phyloP scores from a whole-genome alignment of 2,329 filamentous ascomycete species.

The Cryoendolithus antarcticus region DNA sequence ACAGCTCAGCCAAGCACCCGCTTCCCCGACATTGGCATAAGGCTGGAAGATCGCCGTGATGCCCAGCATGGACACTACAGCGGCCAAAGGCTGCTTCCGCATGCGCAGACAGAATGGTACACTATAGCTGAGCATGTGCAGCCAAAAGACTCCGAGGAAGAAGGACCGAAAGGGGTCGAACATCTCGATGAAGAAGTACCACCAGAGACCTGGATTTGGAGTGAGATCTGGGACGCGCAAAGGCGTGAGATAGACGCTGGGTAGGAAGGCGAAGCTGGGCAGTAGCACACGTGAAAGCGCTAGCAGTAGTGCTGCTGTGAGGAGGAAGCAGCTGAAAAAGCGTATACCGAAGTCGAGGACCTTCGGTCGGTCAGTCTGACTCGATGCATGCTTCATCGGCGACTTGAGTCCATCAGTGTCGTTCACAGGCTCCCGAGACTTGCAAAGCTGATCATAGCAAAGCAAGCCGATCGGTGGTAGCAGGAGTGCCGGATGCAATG shows the following conservation, averaged over 20 bases:
- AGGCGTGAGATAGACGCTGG: conserved; percentile 85
- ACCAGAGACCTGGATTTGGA: conserved; percentile 93
- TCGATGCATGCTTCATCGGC: not conserved
- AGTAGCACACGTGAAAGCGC: conserved; percentile 61
- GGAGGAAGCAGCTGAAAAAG: conserved; percentile 46
- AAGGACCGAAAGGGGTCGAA: conserved; percentile 96
- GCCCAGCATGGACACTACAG: conserved; percentile 71
- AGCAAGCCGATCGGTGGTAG: conserved; percentile 72
- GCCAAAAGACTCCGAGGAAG: conserved; percentile 96
- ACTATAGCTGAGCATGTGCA: conserved; percentile 84
- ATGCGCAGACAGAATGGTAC: conserved; percentile 74
- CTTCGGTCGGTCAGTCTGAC: not conserved
- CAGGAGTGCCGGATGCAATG: conserved; percentile 80
- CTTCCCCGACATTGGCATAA: conserved; percentile 86
- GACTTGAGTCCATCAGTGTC: not conserved
- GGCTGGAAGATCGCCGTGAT: conserved; percentile 94
- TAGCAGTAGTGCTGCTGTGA: conserved; percentile 51
- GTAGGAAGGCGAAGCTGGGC: conserved; percentile 75
- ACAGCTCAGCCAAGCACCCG: conserved; percentile 58
- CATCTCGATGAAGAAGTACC: conserved; percentile 99
- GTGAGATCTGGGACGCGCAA: conserved; percentile 83
- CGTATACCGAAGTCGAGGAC: conserved; percentile 18
- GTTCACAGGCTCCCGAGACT: not conserved
- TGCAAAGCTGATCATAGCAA: conserved; percentile 49
- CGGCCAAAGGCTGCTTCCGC: conserved; percentile 73